Base-by-base conservation (phyloP, 31 red algal species). In the Asparagopsis taxiformis region DNA sequence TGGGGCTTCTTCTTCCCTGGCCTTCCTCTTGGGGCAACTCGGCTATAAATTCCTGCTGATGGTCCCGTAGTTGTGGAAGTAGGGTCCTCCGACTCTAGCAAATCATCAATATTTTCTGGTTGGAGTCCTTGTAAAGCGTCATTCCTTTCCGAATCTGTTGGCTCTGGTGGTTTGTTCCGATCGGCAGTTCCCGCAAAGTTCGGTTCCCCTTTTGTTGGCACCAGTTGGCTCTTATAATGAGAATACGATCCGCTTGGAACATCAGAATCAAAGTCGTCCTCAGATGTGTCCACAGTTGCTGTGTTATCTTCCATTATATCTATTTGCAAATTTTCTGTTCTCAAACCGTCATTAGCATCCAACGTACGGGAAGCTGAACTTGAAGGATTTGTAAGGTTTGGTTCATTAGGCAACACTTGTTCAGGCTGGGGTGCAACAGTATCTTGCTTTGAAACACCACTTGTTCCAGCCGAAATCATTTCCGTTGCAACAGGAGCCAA, bases 1-100 rank as follows among this genome's bases (percentile, higher is more conserved):
- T 68, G 63, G 21, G 28, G 63, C 63, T 43, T 68, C 21, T 17
- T 30, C n/a, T 68, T 68, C 7, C 16, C 23, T 7, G 20, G 8
- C n/a, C 37, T 68, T 44, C 63, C 9, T 0, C 16, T 39, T 8
- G 41, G 35, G 19, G 63, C 22, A 35, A 36, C 54, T 7, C 54
- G 19, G 20, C 19, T 26, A 29, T 29, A 22, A 7, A 58, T 46
- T 13, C 41, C 41, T 9, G 41, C 41, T 46, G 41, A 46, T 13
- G 6, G 41, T 46, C 41, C 41, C 6, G 41, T 13, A 46, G 6
- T 13, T 9, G 8, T 13, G 13, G 41, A 46, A 46, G 41, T 46
- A 46, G 25, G 58, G 23, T 62, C 58, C 23, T 62, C 58, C 0
- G 58, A 62, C 16, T 62, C 58, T 6, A 62, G 13, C 5, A 32